These are phyloP conservation scores for Podospora tetraspora DNA, from an alignment of 495 filamentous ascomycete genomes.

Conservation along the genomic window DNA sequence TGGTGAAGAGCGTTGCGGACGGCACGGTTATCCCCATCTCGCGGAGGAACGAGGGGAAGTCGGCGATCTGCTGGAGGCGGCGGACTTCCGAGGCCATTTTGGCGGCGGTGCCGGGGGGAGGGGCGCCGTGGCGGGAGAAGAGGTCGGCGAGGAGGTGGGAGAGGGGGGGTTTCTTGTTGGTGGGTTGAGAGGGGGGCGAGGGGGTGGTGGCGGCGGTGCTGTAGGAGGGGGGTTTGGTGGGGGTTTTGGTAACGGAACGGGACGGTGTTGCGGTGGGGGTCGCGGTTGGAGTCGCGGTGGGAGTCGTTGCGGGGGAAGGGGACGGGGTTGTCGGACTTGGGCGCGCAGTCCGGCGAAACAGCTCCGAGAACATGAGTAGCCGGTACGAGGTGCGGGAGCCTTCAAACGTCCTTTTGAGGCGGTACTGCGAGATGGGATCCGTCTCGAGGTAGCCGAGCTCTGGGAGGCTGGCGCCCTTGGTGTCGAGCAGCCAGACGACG, in stretches of 20 bases:
- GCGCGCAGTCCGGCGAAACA: constrained; percentile 44
- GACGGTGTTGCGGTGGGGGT: not conserved
- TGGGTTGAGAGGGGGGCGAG: not conserved
- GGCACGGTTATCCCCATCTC: constrained; percentile 40
- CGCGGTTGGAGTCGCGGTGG: not conserved
- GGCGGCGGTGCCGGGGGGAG: constrained; percentile 38
- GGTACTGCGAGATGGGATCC: constrained; percentile 37
- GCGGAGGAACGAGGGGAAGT: constrained; percentile 40
- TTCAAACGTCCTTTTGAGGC: constrained; percentile 43
- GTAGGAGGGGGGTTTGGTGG: not conserved
- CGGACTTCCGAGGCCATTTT: constrained; percentile 38
- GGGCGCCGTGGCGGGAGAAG: constrained; percentile 45
- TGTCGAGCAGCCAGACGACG: constrained; percentile 48
- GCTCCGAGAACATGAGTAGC: constrained; percentile 49
- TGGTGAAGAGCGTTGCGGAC: constrained; percentile 28
- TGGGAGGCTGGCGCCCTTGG: constrained; percentile 33
- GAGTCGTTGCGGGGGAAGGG: not conserved
- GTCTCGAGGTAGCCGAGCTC: constrained; percentile 47
- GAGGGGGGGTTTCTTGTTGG: constrained; percentile 16
- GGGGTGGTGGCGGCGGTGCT: constrained; percentile 1
- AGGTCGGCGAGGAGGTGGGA: constrained; percentile 38
- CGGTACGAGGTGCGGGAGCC: constrained; percentile 46
- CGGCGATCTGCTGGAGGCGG: constrained; percentile 37
- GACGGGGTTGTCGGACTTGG: constrained; percentile 20
- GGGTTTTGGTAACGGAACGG: not conserved